Evolutionary conservation across 2,329 filamentous ascomycete genomes (phyloP).

Genomic region (Hypoxylon rubiginosum): DNA sequence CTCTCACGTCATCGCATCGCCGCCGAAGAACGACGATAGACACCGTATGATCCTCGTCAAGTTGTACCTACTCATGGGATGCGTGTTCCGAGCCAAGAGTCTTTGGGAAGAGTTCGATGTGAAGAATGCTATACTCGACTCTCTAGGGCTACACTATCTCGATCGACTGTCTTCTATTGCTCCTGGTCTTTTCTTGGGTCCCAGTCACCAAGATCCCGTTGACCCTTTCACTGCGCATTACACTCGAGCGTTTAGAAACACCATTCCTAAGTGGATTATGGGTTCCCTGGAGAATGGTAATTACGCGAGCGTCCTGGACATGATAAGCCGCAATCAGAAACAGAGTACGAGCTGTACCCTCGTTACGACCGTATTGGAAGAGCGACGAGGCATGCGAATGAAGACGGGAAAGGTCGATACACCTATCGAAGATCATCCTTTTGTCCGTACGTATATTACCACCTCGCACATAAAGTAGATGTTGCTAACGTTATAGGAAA

Average conservation of each 20-base stretch:
- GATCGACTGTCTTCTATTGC: slow-evolving; percentile 68
- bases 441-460: slow-evolving; percentile 59
- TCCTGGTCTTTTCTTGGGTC: slow-evolving; percentile 56
- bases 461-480: neutral
- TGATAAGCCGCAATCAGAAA: slow-evolving; percentile 60
- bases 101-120: slow-evolving; percentile 67
- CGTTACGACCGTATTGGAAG: slow-evolving; percentile 66
- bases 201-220: slow-evolving; percentile 47
- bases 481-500: slow-evolving; percentile 23
- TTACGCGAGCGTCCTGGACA: slow-evolving; percentile 64
- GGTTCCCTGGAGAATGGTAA: slow-evolving; percentile 65
- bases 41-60: slow-evolving; percentile 66
- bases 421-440: slow-evolving; percentile 58
- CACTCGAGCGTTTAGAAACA: slow-evolving; percentile 56
- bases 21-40: slow-evolving; percentile 61
- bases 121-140: slow-evolving; percentile 70
- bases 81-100: slow-evolving; percentile 60
- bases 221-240: slow-evolving; percentile 63
- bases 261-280: slow-evolving; percentile 58
- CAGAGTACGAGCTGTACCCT: slow-evolving; percentile 66
- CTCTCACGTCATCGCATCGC: slow-evolving; percentile 58
- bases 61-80: slow-evolving; percentile 65
- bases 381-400: slow-evolving; percentile 61
- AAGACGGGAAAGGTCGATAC: slow-evolving; percentile 56
- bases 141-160: slow-evolving; percentile 66